Percentiles rank a stretch among this genome's conserved stretches.
Conservation (phyloP, 78 protist genomes). For the Tieghemostelium lacteum region DNA sequence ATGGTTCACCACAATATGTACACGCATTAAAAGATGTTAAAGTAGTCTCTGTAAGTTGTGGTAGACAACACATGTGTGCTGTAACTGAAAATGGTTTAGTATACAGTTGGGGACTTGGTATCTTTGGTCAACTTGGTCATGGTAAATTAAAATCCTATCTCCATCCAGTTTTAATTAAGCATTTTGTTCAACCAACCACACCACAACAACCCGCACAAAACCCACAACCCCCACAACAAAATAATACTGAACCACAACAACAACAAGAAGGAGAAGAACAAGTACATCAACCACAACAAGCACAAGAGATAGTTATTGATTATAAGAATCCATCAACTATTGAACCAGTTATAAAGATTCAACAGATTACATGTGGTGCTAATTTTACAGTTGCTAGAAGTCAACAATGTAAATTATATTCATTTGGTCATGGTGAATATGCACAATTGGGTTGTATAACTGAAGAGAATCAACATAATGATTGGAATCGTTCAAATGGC, state of each 20-base stretch:
- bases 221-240: neutral
- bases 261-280: neutral
- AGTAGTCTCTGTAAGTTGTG: constrained; percentile 57
- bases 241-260: neutral
- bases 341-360: neutral
- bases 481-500: constrained; percentile 22
- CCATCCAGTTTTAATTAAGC: constrained; percentile 20
- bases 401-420: neutral
- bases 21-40: neutral
- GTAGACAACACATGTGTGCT: constrained; percentile 74
- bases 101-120: constrained; percentile 81
- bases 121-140: constrained; percentile 73
- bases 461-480: constrained; percentile 53
- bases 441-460: constrained; percentile 63
- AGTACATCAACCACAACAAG: neutral
- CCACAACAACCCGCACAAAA: neutral
- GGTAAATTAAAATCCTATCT: constrained; percentile 36
- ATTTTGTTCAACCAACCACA: neutral
- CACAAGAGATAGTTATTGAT: neutral
- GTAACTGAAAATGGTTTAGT: constrained; percentile 57
- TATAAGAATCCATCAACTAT: neutral
- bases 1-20: constrained; percentile 50
- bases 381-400: constrained; percentile 45
- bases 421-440: constrained; percentile 83
- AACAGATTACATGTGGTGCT: constrained; percentile 55